A percentile compares a stretch with the other conserved stretches of the same genome.
Evolutionary conservation across 2,329 filamentous ascomycete genomes (phyloP).

Genomic region (Immersiporthe knoxdaviesiana): DNA sequence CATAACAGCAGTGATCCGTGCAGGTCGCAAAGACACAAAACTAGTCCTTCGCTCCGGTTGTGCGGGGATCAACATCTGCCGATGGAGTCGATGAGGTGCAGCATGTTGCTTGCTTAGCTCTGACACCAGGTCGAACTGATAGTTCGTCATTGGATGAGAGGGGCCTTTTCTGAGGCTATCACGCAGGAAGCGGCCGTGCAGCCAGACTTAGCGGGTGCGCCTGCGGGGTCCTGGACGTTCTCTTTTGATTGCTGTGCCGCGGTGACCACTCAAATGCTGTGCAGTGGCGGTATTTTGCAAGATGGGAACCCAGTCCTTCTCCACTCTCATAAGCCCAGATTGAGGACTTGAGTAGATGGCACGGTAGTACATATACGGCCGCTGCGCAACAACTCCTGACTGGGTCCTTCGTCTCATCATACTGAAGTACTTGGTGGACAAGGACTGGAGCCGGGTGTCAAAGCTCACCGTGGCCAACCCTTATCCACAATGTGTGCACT

Average conservation of each 20-base stretch:
- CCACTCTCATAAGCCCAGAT: background rate
- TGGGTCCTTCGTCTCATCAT: slow-evolving; percentile 9
- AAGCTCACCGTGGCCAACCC: background rate
- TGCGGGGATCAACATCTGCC: background rate
- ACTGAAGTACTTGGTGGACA: too few relatives aligned
- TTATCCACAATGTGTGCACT: background rate
- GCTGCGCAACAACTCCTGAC: slow-evolving; percentile 5
- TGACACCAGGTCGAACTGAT: background rate
- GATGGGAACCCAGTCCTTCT: background rate
- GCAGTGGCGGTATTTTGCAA: background rate
- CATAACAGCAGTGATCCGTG: background rate
- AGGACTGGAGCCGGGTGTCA: slow-evolving; percentile 1
- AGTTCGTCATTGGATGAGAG: background rate
- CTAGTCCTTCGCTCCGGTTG: background rate
- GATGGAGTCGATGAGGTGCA: background rate
- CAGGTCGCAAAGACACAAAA: background rate
- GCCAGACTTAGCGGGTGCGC: slow-evolving; percentile 1
- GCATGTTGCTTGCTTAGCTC: background rate
- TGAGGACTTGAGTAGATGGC: background rate
- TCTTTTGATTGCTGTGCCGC: background rate
- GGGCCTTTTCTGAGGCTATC: background rate
- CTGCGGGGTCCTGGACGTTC: background rate
- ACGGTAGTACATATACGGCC: background rate
- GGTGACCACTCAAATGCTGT: background rate
- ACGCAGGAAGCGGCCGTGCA: background rate